Base-by-base conservation (phyloP, 345 rosid genomes). In the Populus davidiana region DNA sequence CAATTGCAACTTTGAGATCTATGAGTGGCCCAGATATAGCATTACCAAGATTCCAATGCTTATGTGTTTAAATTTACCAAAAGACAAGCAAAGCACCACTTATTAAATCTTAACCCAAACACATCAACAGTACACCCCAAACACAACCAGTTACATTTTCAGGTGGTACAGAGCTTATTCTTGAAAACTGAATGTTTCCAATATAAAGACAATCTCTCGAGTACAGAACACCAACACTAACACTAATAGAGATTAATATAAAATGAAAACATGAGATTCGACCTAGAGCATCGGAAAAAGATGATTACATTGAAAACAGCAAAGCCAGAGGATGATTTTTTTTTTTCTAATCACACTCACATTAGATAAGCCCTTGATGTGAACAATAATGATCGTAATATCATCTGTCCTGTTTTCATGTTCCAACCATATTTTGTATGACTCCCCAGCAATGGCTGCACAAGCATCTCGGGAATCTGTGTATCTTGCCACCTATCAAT, bases 401-500 rank as follows among this genome's bases (percentile, higher is more conserved):
- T 96, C 99, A 89, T 96, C 99, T 29, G 98, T 96, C 72, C 98
- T 94, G 80, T 82, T 91, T 84, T 90, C 99, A 74, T 89, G 81
- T 75, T 90, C 90, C 89, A 96, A 83, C 99, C 99, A 96, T 49
- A 83, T 78, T 86, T 89, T 94, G 85, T 94, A 94, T 10, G 99
- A 92, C 77, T 96, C 95, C 79, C 97, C 98, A 39, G 97, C 89
- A 75, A 93, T 91, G 27, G 91, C 95, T 33, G 92, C 87, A 72
- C 99, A 96, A 78, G 98, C 99, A 84, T 96, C 99, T 8, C 93
- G 79, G 27, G 97, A 90, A 88, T 96, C 97, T 9, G 89, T 13
- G 67, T 87, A 92, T 78, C 84, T 88, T 76, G 91, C 88, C 29
- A 84, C 99, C 99, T 96, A 59, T 70, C 74, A 25, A 25, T 74